Evolutionary conservation across 345 rosid genomes (phyloP), one percentile per base, ranked within the genome.

Genomic region (Dipteronia dyeriana): DNA sequence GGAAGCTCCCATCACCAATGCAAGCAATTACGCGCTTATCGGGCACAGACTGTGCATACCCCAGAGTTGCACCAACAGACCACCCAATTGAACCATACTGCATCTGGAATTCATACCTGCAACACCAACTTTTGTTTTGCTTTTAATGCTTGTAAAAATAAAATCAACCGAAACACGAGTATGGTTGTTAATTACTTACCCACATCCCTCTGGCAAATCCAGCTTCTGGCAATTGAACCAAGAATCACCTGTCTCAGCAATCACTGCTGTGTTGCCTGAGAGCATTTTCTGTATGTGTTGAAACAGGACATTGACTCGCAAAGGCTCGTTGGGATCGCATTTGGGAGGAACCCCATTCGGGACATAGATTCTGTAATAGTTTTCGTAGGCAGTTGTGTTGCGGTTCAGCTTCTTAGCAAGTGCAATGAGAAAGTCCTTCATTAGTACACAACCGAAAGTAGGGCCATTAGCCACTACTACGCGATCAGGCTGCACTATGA

Each of bases 1-100:
- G 92, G 84, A 84, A 88, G 85, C 92, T 88, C 39, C 92, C 88
- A 23, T 88, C 90, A 22, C 90, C 90, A 4, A 87, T 87, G 75
- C 83, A 88, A 77, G 92, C 88, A 65, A 86, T 86, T 74, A 88
- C 88, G 2, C 88, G 87, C 79, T 85, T 88, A 66, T 84, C 82
- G 5, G 87, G 91, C 66, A 85, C 84, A 23, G 88, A 82, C 75
- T 88, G 90, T 60, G 90, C 88, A 78, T 88, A 88, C 23, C 91
- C 91, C 26, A 88, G 85, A 20, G 90, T 88, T 1, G 88, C 91
- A 10, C 90, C 91, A 45, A 88, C 90, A 7, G 91, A 86, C 91
- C 90, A 87, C 20, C 91, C 90, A 38, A 86, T 86, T 23, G 90
- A 88, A n/a, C 90, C 88, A 65, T 88, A 86, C 20, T 86, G 88